Evolutionary conservation across 495 filamentous ascomycete genomes (phyloP).

Genomic region (Gamarada debralockiae): DNA sequence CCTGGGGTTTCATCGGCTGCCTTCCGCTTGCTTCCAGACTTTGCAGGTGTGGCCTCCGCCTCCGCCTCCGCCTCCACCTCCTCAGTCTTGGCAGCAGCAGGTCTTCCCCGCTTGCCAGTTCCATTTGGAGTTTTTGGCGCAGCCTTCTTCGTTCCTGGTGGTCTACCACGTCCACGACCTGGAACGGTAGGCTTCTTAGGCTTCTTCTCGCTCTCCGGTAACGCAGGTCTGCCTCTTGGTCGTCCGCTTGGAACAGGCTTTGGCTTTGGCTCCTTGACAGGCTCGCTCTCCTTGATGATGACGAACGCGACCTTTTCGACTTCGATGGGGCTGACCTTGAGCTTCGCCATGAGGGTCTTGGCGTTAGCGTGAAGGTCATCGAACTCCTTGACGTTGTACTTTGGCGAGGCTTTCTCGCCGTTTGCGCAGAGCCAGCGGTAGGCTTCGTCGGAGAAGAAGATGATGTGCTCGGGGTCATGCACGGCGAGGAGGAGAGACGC

Average conservation of each 20-base stretch:
- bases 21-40: conserved; percentile 6
- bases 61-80: not conserved
- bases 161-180: conserved; percentile 17
- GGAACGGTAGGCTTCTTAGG: conserved; percentile 11
- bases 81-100: conserved; percentile 2
- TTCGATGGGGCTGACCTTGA: conserved; percentile 53
- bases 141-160: not conserved
- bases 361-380: conserved; percentile 43
- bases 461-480: conserved; percentile 48
- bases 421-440: conserved; percentile 60
- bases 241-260: conserved; percentile 14
- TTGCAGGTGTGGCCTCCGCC: not conserved
- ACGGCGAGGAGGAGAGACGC: conserved; percentile 67
- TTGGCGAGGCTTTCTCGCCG: conserved; percentile 38
- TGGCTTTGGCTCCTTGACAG: conserved; percentile 13
- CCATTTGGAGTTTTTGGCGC: conserved; percentile 4
- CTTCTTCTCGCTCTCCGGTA: conserved; percentile 23
- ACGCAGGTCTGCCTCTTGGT: conserved; percentile 17
- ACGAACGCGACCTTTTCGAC: conserved; percentile 70
- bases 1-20: not conserved
- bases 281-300: conserved; percentile 37
- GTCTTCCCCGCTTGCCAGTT: conserved; percentile 1
- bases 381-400: conserved; percentile 67
- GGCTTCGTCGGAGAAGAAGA: conserved; percentile 76
- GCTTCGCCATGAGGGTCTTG: conserved; percentile 37